These are phyloP conservation scores for Daldinia bambusicola DNA, from an alignment of 495 filamentous ascomycete genomes.

Conservation along the genomic window DNA sequence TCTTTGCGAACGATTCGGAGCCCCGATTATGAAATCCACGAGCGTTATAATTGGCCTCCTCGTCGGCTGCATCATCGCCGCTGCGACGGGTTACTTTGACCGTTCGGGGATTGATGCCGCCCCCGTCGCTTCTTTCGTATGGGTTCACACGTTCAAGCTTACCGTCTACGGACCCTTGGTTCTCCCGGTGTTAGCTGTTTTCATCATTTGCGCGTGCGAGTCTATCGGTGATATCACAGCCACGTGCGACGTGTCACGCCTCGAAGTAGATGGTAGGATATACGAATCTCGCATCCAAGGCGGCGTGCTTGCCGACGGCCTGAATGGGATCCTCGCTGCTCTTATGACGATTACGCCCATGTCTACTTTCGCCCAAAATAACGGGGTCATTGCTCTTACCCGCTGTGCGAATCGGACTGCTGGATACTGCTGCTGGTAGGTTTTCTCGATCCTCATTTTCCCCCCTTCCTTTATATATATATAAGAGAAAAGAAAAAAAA, in stretches of 20 bases:
- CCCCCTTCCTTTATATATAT: neutral
- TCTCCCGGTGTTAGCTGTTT: constrained; percentile 84
- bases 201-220: constrained; percentile 89
- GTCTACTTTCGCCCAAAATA: constrained; percentile 84
- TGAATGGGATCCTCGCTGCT: constrained; percentile 82
- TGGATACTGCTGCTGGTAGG: constrained; percentile 72
- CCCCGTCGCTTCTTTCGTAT: constrained; percentile 85
- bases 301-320: constrained; percentile 84
- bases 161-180: constrained; percentile 85
- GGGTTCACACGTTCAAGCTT: constrained; percentile 88
- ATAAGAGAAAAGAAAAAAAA: too few relatives aligned
- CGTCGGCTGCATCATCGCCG: constrained; percentile 88
- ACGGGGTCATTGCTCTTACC: constrained; percentile 89
- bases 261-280: constrained; percentile 79
- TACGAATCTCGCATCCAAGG: constrained; percentile 94
- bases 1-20: constrained; percentile 84
- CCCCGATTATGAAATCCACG: constrained; percentile 72
- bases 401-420: constrained; percentile 89
- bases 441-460: neutral
- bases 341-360: constrained; percentile 88
- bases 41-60: constrained; percentile 84
- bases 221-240: constrained; percentile 84
- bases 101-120: constrained; percentile 71
- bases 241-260: constrained; percentile 82
- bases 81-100: constrained; percentile 85